Evolutionary conservation across 139 green algal genomes (phyloP), one percentile per base, ranked within the genome.

Genomic region (Volvox africanus): DNA sequence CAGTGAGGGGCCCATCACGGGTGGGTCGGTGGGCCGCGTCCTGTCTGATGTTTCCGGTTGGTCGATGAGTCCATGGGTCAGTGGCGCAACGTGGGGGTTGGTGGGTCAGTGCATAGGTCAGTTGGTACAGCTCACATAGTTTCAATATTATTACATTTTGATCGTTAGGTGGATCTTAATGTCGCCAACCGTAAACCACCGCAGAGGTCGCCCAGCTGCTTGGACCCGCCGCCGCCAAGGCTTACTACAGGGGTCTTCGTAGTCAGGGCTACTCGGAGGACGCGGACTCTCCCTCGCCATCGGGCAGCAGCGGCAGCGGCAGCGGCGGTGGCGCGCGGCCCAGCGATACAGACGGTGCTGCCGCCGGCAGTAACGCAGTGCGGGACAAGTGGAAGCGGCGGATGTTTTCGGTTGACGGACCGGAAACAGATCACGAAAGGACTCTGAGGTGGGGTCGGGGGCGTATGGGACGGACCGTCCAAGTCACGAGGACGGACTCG

Each of bases 161-260:
- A 5, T 5, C 9, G 9, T 9, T 55, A 55, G 9, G 9, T 55
- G 44, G 5, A 55, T 55, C 5, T 9, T 55, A 9, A 14, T 9
- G 44, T 55, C 44, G 5, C 44, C 9, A 55, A 14, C 44, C 44
- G 44, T 55, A 5, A 55, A 55, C 5, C 32, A 20, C 28, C 24
- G 28, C 68, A 80, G 85, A 75, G 30, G 61, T 90, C 50, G 86
- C 86, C 1, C 36, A 55, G 36, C 86, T 90, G 44, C 50, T 90
- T 18, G 86, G 86, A 6, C 86, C 86, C 20, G 86, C 86, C 18
- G 86, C 73, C 17, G 86, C 86, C 73, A 75, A 76, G 86, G 86
- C 86, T 69, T 90, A 90, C 73, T 76, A 71, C 73, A 35, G 30
- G 11, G 86, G 85, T 0, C 65, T 88, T 24, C 65, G 26, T 32